Evolutionary conservation across 371 early-diverging fungal genomes (phyloP), one percentile per base, ranked within the genome.

Genomic region (Syncephalastrum monosporum): DNA sequence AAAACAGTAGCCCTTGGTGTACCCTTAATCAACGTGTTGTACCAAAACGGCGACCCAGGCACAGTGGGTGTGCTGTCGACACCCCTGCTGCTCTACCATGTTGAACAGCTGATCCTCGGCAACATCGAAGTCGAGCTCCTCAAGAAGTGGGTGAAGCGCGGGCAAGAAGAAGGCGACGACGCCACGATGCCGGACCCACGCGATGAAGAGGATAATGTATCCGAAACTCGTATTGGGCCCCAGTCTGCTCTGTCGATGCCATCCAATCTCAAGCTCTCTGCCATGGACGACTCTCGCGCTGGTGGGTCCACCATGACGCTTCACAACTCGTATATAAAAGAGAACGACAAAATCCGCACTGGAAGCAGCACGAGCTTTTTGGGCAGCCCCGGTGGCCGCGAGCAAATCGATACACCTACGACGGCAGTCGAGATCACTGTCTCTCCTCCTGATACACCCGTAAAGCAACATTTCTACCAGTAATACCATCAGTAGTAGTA

Each of bases 1-100:
- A 89, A 89, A 61, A 86, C 89, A 0, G 82, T 89, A 5, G 85
- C 87, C 3, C 74, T 89, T 74, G 89, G 89, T 4, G 82, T 87
- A 4, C 89, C 89, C 1, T 71, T 89, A 63, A 85, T 88, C 73
- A 83, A 84, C 64, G 80, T 87, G 13, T 61, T 88, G 55, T 88
- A 83, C 53, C 61, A 59, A 12, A 67, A 58, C 24, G 67, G 56
- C 23, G 60, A 78, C 27, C 69, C 72, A 16, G 73, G 71, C 7
- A 48, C 73, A 14, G 70, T 83, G 7, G 89, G 86, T 12, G 71
- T 87, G 13, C 57, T 84, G 50, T 74, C 82, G 1, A 76, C 84
- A 0, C 89, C 89, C 1, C 59, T 88, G 44, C 63, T 88, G 41
- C 68, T 87, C 47, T 88, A 88, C 59, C 87, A 88, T 60, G 84